Percentiles rank a stretch among this genome's conserved stretches.
phyloP scores from a whole-genome alignment of 176 grass and related monocot species.

The Avena eriantha region DNA sequence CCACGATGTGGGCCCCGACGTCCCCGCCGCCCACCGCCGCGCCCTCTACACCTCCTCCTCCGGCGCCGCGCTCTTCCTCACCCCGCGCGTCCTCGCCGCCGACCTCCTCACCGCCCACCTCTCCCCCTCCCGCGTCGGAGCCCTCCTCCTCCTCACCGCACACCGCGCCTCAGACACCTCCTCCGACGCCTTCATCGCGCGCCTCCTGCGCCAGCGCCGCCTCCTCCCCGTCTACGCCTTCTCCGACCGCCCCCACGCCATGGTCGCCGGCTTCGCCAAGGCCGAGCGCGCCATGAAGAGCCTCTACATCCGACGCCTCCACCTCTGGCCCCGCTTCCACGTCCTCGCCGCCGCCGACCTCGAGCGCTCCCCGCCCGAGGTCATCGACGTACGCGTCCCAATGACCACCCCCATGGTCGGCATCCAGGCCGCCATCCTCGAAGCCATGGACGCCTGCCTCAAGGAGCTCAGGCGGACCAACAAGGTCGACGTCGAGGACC shows the following conservation, averaged over 20 bases:
- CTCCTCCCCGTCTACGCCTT: slow-evolving; percentile 74
- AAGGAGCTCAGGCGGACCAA: slow-evolving; percentile 89
- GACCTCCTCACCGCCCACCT: slow-evolving; percentile 91
- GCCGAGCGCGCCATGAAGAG: slow-evolving; percentile 88
- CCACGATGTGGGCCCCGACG: slow-evolving; percentile 63
- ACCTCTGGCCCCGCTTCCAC: slow-evolving; percentile 97
- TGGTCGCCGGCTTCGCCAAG: slow-evolving; percentile 94
- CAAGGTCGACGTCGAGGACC: slow-evolving; percentile 95
- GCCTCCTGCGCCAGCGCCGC: slow-evolving; percentile 63
- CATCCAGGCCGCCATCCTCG: slow-evolving; percentile 77
- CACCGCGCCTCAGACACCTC: slow-evolving; percentile 81
- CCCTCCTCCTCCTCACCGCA: slow-evolving; percentile 68
- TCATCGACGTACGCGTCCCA: slow-evolving; percentile 79
- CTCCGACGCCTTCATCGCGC: slow-evolving; percentile 83
- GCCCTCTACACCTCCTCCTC: slow-evolving; percentile 69
- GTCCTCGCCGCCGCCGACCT: slow-evolving; percentile 75
- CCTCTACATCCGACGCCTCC: slow-evolving; percentile 82
- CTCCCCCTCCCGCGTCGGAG: slow-evolving; percentile 52
- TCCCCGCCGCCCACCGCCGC: slow-evolving; percentile 69
- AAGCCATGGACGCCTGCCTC: slow-evolving; percentile 89
- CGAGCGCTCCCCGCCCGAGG: slow-evolving; percentile 78
- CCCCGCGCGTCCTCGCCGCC: slow-evolving; percentile 79
- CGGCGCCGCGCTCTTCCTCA: slow-evolving; percentile 65
- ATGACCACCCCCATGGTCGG: slow-evolving; percentile 81
- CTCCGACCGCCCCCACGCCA: slow-evolving; percentile 83